Base-by-base conservation (phyloP, 164 flowering plant genomes). In the Magnolia officinalis region DNA sequence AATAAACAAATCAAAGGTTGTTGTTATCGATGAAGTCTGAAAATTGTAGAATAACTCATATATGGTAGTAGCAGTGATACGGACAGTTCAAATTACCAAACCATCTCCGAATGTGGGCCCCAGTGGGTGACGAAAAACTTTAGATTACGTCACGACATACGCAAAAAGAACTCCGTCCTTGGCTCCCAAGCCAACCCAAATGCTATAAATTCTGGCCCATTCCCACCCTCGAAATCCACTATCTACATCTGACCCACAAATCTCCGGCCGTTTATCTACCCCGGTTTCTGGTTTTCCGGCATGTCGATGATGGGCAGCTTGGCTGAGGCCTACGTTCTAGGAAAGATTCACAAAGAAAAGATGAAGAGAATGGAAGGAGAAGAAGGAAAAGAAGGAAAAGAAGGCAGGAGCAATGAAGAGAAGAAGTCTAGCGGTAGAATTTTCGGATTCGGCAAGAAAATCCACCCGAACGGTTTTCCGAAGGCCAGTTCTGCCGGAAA, bases 291-390 rank as follows among this genome's bases (percentile, higher is more conserved):
- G 13, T n/a, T 50, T 66, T 64, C 65, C 65, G 23, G 24, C 37
- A 79, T 79, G 81, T 23, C 72, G 58, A 45, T 67, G 14, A 9
- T 51, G 4, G 77, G 77, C 24, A 64, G 51, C 72, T 74, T 77
- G 7, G 86, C 82, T 11, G 79, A 76, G 29, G 82, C 72, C 19
- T 81, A 83, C 51, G 63, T 78, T n/a, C 20, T 71, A 76, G 49
- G n/a, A 45, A 79, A 75, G 76, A 73, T 74, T 4, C 64, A 77
- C 63, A 75, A 79, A 58, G 86, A 83, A 71, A 79, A 75, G 68
- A 74, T 83, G 82, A 81, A 75, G 84, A 83, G 52, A 8, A 64
- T 24, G 50, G 74, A 74, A 51, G 70, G 24, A 49, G 49, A 59
- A 69, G 72, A 63, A 55, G 50, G 26, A 9, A 2, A 59, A 69